Evolutionary conservation across 2,329 filamentous ascomycete species (phyloP).

Genomic region (Nothomitra cinnamomea): DNA sequence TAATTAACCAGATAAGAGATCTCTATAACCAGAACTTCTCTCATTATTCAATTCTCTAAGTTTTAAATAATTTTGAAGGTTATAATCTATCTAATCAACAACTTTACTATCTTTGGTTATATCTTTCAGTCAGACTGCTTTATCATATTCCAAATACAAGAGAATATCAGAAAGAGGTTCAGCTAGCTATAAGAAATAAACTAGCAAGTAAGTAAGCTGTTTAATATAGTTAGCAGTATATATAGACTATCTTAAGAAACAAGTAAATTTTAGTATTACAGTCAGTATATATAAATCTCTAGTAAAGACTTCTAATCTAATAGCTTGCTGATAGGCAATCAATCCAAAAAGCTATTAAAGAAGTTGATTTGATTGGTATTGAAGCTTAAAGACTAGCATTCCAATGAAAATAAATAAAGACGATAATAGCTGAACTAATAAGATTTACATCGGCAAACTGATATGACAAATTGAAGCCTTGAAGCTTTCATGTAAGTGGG

Average conservation of each 20-base stretch:
- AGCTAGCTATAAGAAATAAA: background rate
- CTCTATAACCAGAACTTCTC: background rate
- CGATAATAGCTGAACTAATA: background rate
- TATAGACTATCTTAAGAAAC: background rate
- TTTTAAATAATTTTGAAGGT: too few species aligned
- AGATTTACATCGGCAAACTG: background rate
- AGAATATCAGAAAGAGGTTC: background rate
- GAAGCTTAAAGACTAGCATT: background rate
- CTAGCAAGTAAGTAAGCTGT: background rate
- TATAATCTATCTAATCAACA: too few species aligned
- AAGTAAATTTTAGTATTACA: background rate
- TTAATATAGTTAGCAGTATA: background rate
- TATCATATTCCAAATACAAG: background rate
- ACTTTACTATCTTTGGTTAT: background rate
- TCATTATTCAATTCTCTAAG: too few species aligned
- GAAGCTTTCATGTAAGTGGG: background rate
- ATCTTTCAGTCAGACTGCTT: background rate
- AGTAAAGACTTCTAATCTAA: background rate
- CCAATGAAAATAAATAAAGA: background rate
- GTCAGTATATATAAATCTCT: background rate
- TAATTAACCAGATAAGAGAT: background rate
- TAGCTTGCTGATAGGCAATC: background rate
- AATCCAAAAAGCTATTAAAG: background rate
- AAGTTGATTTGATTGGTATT: background rate
- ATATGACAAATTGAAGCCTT: background rate